phyloP scores from a whole-genome alignment of 352 stramenopile genomes.

The Phytophthora hybrid region DNA sequence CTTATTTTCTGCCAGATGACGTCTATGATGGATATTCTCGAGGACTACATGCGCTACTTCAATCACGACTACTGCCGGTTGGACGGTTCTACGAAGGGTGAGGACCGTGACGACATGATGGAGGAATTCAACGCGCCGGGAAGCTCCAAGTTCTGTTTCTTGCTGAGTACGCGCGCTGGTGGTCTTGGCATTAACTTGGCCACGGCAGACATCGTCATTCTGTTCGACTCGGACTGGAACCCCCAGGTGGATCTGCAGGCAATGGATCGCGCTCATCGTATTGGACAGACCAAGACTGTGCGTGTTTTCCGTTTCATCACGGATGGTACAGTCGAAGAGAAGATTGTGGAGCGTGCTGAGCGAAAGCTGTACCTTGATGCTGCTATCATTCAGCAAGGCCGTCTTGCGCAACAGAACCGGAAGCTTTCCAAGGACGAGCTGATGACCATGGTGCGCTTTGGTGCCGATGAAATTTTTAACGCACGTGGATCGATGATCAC shows the following conservation, averaged over 20 bases:
- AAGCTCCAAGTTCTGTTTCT: slow-evolving; percentile 97
- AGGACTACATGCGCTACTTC: slow-evolving; percentile 98
- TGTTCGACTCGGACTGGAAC: slow-evolving; percentile 99
- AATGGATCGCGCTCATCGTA: slow-evolving; percentile 98
- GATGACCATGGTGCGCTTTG: slow-evolving; percentile 96
- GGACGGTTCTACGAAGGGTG: slow-evolving; percentile 86
- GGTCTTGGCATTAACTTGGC: slow-evolving; percentile 99
- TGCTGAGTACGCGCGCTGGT: slow-evolving; percentile 97
- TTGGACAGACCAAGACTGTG: slow-evolving; percentile 98
- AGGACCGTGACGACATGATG: slow-evolving; percentile 93
- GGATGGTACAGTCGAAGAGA: slow-evolving; percentile 98
- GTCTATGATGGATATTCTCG: slow-evolving; percentile 99
- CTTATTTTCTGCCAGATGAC: slow-evolving; percentile 99
- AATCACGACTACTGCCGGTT: slow-evolving; percentile 87
- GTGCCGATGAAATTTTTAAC: slow-evolving; percentile 91
- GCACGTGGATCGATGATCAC: slow-evolving; percentile 90
- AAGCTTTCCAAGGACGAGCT: slow-evolving; percentile 97
- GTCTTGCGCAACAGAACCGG: slow-evolving; percentile 93
- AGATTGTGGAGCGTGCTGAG: slow-evolving; percentile 98
- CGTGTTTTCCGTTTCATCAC: slow-evolving; percentile 99
- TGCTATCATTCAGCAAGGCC: slow-evolving; percentile 99
- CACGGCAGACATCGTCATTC: slow-evolving; percentile 98
- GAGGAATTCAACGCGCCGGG: slow-evolving; percentile 98
- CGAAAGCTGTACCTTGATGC: slow-evolving; percentile 99
- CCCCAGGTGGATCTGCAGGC: slow-evolving; percentile 98